Base-by-base conservation (phyloP, 2,329 filamentous ascomycete genomes). In the Calonectria henricotiae region DNA sequence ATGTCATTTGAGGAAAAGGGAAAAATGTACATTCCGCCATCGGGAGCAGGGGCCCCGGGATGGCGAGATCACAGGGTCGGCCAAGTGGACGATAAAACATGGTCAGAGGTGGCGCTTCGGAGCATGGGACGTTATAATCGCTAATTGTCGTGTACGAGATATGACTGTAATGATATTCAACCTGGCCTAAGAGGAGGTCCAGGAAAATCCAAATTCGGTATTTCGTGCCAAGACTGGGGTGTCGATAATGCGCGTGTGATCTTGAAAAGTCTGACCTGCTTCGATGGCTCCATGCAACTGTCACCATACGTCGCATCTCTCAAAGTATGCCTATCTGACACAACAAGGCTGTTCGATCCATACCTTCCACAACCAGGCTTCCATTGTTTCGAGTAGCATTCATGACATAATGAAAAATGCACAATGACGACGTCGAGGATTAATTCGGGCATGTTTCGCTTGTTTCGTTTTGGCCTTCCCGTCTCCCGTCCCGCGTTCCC, bases 61-160 rank as follows among this genome's bases (percentile, higher is more conserved):
- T 61, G 44, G 61, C 27, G 49, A 25, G 41, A 44, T 43, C 23
- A 46, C 62, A 58, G 49, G 30, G n/a, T 5, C 44, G 39, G 58
- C 35, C 27, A 20, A 51, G 47, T 43, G 23, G 41, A 68, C 27
- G 37, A 44, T 43, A 41, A 51, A 62, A 62, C 46, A 39, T 51
- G 60, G 41, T 44, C 60, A 51, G 61, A 61, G 51, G 51, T 37
- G 39, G 60, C 49, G 37, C 58, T 64, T 51, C 25, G 51, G 61
- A 61, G 13, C 43, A 64, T 47, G 49, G 49, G 25, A 55, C 35
- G 55, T 30, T 61, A 61, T 67, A 67, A 67, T 67, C 64, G 25
- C 25, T 68, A 68, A 68, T 63, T 68, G 66, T 62, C 35, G 35
- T 64, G 66, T 62, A 65, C 62, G 67, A 69, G 62, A 44, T 39